phyloP scores from a whole-genome alignment of 2,329 filamentous ascomycete species.

The Cucurbitaria berberidis region DNA sequence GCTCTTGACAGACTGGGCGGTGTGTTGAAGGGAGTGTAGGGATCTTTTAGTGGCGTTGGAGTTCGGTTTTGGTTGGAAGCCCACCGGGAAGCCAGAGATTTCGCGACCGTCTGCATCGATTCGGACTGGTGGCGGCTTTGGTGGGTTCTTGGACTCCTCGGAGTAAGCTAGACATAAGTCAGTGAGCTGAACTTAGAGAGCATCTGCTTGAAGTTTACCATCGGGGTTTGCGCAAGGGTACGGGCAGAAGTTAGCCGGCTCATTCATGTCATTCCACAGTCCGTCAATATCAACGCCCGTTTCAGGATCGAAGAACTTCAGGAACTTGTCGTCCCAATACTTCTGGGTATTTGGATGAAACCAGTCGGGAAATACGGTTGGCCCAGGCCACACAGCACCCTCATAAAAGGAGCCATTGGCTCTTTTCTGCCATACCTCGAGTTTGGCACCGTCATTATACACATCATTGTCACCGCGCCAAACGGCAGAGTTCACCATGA shows the following conservation, averaged over 20 bases:
- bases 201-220: slow-evolving; percentile 8
- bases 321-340: slow-evolving; percentile 75
- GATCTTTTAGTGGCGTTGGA: slow-evolving; percentile 23
- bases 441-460: slow-evolving; percentile 66
- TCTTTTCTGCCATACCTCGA: slow-evolving; percentile 59
- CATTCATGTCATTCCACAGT: slow-evolving; percentile 62
- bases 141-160: slow-evolving; percentile 60
- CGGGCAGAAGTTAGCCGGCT: slow-evolving; percentile 44
- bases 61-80: slow-evolving; percentile 64
- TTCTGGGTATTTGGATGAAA: slow-evolving; percentile 67
- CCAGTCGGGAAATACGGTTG: slow-evolving; percentile 77
- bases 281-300: slow-evolving; percentile 76
- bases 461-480: slow-evolving; percentile 55
- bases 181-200: background rate
- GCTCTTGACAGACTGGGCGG: slow-evolving; percentile 4
- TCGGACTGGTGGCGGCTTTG: slow-evolving; percentile 67
- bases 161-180: slow-evolving; percentile 38
- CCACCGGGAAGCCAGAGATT: slow-evolving; percentile 71
- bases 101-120: slow-evolving; percentile 61
- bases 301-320: slow-evolving; percentile 67
- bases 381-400: slow-evolving; percentile 79
- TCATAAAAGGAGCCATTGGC: slow-evolving; percentile 63
- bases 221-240: slow-evolving; percentile 57
- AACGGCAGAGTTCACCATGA: slow-evolving; percentile 79
- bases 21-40: slow-evolving; percentile 9